Conservation (phyloP, 1,284 basidiomycete species). For the Veloboletus limbatus region DNA sequence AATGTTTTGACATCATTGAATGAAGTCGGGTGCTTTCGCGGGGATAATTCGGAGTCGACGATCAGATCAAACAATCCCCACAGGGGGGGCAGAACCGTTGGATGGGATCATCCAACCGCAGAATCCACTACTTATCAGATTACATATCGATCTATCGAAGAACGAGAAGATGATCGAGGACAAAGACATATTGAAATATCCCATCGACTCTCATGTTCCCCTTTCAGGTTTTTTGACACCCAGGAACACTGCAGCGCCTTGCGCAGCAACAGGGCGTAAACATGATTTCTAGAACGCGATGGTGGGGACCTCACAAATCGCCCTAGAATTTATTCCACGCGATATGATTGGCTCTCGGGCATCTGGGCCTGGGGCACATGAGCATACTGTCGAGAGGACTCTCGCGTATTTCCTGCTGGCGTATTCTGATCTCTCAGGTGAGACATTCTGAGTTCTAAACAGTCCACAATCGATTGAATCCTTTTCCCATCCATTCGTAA, state of each 20-base stretch:
- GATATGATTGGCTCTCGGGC: conserved; percentile 13
- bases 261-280: not conserved
- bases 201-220: not conserved
- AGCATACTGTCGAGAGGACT: not conserved
- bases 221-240: not conserved
- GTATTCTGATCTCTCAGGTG: conserved; percentile 4
- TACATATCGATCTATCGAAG: not conserved
- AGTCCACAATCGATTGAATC: not conserved
- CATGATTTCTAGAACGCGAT: not conserved
- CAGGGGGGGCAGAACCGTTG: no score
- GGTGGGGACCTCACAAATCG: not conserved
- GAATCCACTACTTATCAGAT: conserved; percentile 5
- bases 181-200: not conserved
- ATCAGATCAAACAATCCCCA: not conserved
- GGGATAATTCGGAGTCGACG: conserved; percentile 17
- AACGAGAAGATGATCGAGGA: not conserved
- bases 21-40: conserved; percentile 13
- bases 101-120: not conserved
- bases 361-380: no score
- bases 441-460: conserved; percentile 17
- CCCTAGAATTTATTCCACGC: conserved; percentile 4
- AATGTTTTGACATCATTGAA: conserved; percentile 2
- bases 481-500: conserved; percentile 16
- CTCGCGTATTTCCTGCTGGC: not conserved
- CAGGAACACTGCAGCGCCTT: not conserved